Base-by-base conservation (phyloP, 2,329 filamentous ascomycete genomes). In the Emericellopsis atlantica region DNA sequence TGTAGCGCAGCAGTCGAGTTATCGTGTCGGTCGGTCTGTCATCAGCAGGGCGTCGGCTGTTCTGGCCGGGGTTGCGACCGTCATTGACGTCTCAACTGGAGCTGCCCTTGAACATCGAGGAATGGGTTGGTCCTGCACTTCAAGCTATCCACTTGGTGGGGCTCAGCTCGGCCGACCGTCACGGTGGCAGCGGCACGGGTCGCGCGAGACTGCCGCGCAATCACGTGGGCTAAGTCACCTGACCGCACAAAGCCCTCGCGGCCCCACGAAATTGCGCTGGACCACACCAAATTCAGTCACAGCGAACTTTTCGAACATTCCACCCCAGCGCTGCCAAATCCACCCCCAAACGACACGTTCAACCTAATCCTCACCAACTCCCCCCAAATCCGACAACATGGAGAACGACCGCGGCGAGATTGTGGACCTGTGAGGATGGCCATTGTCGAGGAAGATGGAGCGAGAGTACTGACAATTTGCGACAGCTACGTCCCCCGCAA, bases 381-480 rank as follows among this genome's bases (percentile, higher is more conserved):
- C 52, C 49, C 46, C 48, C 50, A 52, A 54, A 46, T 56, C 59
- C 62, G 68, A 61, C 64, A 89, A 78, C 72, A 98, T 96, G 92
- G 92, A 98, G 81, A 98, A 98, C 88, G 92, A 96, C 78, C 88
- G 88, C 75, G 90, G 90, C 76, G 88, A 96, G 73, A 89, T 95
- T 74, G 92, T 96, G 70, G 90, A 96, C 76, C 88, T 95, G 87
- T 95, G 81, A 71, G 82, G 70, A 24, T 22, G 24, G n/a, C 29
- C 18, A n/a, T 15, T 41, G n/a, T 33, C 9, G 12, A 29, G 26
- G 26, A 31, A 34, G 23, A 11, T 21, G n/a, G 32, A 35, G 18
- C 26, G 4, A 5, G 31, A 35, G 36, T 8, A 31, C 36, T 32
- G 21, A 33, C 11, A 6, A 7, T 11, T 9, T 29, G 40, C 36